A percentile compares a stretch with the other conserved stretches of the same genome.
These are phyloP conservation scores for Clonostachys solani DNA, from an alignment of 2,329 filamentous ascomycete species.

Conservation along the genomic window DNA sequence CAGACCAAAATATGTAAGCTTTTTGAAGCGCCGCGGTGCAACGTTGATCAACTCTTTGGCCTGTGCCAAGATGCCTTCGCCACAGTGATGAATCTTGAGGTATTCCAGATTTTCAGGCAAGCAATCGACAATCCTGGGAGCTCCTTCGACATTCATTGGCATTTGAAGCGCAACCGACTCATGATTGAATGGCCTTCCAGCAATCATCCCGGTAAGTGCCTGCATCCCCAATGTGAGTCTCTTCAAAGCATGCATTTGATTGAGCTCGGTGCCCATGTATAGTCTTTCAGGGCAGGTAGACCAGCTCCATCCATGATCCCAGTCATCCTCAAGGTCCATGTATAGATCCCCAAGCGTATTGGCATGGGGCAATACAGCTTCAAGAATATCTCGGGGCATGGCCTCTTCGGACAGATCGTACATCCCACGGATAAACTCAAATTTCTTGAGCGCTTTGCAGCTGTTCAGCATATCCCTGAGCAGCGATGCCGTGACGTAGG, in stretches of 20 bases:
- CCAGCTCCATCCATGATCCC: neutral
- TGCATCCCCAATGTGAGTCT: neutral
- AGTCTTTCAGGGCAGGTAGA: neutral
- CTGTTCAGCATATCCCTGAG: neutral
- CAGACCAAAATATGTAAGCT: too few relatives aligned
- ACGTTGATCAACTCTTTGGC: too few relatives aligned
- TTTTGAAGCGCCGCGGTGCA: too few relatives aligned
- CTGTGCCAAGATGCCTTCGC: too few relatives aligned
- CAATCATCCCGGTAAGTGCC: neutral
- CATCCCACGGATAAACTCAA: too few relatives aligned
- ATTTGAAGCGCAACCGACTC: neutral
- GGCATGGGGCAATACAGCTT: conserved; percentile 2
- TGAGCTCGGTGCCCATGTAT: neutral
- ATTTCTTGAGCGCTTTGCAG: neutral
- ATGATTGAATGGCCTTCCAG: too few relatives aligned
- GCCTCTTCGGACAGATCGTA: too few relatives aligned
- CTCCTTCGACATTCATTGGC: neutral
- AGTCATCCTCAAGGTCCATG: conserved; percentile 3
- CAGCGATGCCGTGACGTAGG: neutral
- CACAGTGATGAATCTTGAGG: conserved; percentile 2
- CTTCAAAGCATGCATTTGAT: neutral
- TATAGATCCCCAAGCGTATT: conserved; percentile 5
- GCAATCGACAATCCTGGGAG: conserved; percentile 1
- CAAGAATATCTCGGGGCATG: conserved; percentile 2
- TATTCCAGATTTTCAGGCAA: conserved; percentile 5